Conservation (phyloP, 257 asterid genomes). For the Paraleonurus japonicus region DNA sequence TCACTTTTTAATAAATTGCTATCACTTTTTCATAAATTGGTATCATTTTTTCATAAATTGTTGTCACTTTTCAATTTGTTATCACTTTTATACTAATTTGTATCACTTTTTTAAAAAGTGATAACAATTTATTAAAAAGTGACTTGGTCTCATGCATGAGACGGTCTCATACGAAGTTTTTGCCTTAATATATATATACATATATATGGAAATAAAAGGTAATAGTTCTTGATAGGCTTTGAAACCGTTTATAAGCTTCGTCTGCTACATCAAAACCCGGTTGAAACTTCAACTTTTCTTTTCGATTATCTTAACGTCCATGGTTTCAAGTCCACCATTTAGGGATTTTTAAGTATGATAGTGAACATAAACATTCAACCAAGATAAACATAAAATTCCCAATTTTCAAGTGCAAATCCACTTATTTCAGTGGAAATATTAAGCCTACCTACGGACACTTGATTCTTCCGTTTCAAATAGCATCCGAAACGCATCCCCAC, state of each 20-base stretch:
- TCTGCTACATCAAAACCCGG: not conserved
- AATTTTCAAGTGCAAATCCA: not conserved
- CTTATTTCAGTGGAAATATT: slow-evolving; percentile 3
- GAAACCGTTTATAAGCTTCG: not conserved
- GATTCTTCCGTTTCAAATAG: slow-evolving; percentile 93
- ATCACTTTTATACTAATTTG: too few relatives aligned
- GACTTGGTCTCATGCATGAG: too few relatives aligned
- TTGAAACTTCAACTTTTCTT: not conserved
- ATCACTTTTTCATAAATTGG: too few relatives aligned
- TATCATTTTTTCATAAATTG: too few relatives aligned
- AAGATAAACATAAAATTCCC: not conserved
- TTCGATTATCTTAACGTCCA: not conserved
- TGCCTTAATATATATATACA: too few relatives aligned
- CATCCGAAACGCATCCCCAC: slow-evolving; percentile 96
- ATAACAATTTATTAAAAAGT: too few relatives aligned
- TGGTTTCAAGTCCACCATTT: slow-evolving; percentile 1
- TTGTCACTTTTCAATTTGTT: too few relatives aligned
- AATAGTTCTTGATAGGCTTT: not conserved
- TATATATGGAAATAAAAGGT: too few relatives aligned
- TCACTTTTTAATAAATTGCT: too few relatives aligned
- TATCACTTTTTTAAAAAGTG: too few relatives aligned
- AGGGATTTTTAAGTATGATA: not conserved
- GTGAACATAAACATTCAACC: slow-evolving; percentile 4
- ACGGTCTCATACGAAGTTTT: too few relatives aligned
- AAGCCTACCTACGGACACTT: slow-evolving; percentile 82